Conservation (phyloP, 257 asterid genomes). For the Scutellaria minor region DNA sequence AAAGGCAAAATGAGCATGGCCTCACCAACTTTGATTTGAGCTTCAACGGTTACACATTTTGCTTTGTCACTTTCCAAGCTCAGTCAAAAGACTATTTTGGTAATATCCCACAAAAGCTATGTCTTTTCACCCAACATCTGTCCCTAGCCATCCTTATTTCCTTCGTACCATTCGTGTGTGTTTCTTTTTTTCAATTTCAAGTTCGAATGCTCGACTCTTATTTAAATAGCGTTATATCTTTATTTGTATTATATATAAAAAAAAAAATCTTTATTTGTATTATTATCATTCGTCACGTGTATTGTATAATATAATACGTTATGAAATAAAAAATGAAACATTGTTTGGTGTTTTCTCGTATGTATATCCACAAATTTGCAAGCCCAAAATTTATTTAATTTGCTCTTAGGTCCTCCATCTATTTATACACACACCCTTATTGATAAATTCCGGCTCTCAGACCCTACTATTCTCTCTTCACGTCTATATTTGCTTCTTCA, state of each 20-base stretch:
- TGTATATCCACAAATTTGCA: slow-evolving; percentile 18
- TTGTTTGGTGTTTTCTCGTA: not conserved
- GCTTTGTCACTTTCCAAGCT: slow-evolving; percentile 52
- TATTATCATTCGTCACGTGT: not conserved
- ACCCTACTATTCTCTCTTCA: slow-evolving; percentile 44
- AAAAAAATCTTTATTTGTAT: not conserved
- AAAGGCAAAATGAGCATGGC: slow-evolving; percentile 42
- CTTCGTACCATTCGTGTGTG: slow-evolving; percentile 52
- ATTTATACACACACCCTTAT: slow-evolving; percentile 21
- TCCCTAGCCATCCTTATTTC: slow-evolving; percentile 39
- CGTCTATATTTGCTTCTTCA: slow-evolving; percentile 25
- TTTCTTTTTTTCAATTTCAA: not conserved
- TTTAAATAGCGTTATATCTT: not conserved
- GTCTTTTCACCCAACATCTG: slow-evolving; percentile 58
- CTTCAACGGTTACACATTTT: slow-evolving; percentile 62
- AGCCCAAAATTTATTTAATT: not conserved
- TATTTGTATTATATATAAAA: not conserved
- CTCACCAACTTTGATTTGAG: slow-evolving; percentile 38
- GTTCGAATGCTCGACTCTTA: not conserved
- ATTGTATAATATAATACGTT: not conserved
- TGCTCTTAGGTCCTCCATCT: slow-evolving; percentile 24
- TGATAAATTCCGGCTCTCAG: slow-evolving; percentile 29
- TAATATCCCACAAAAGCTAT: slow-evolving; percentile 70
- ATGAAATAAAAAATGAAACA: not conserved
- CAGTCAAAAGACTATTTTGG: slow-evolving; percentile 89